Evolutionary conservation across 2,329 filamentous ascomycete genomes (phyloP), one percentile per base, ranked within the genome.

Genomic region (Fusarium pseudocircinatum): DNA sequence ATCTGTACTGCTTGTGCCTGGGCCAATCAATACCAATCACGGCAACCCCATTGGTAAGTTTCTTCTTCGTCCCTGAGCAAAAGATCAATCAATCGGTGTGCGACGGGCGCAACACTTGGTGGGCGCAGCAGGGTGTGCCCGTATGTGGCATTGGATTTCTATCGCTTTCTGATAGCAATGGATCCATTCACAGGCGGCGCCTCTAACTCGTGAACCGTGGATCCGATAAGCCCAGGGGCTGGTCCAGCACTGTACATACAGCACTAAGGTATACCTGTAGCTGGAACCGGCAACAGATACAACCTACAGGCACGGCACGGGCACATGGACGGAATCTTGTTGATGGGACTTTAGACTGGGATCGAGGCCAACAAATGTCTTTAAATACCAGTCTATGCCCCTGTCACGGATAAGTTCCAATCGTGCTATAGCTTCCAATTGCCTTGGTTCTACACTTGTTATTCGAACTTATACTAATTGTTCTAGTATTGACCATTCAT

Each of bases 31-130:
- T 71, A 75, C 70, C 60, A 78, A 76, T 73, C 69, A 71, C 65
- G 43, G 58, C 68, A 61, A 49, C 54, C 59, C 67, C 61, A 78
- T 78, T 77, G 76, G 76, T 78, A 71, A 78, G 76, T 78, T 63
- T 49, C 59, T 63, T 49, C 59, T 52, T 59, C 32, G 57, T 73
- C 64, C 69, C 67, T 65, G 61, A 62, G 44, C 66, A 60, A 50
- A 69, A 70, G 58, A 63, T 70, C 72, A 74, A 70, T 72, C 69
- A 74, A 72, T 72, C 75, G 73, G 75, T 73, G 74, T 72, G 63
- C 64, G 65, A 68, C 75, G 76, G 76, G 75, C 76, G 76, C 76
- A 76, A 68, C 59, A 52, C 46, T 66, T 63, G 52, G 70, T 67
- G 57, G 71, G 68, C 71, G 67, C 60, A 68, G 52, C 49, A 69